Evolutionary conservation across 1,139 yeast genomes (phyloP).

Genomic region (Taphrina populina): DNA sequence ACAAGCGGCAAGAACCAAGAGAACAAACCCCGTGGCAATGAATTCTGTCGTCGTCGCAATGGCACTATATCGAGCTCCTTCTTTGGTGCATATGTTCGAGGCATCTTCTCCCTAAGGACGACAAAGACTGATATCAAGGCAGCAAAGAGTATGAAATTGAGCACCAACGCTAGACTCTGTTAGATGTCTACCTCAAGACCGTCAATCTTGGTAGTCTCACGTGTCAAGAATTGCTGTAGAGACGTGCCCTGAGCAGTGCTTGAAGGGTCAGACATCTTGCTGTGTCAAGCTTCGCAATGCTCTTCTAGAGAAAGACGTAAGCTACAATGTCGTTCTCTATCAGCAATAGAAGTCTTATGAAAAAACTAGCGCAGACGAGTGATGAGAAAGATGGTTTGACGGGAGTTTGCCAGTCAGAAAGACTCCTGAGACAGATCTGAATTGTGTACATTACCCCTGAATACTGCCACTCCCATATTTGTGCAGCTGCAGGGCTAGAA

Average conservation of each 20-base stretch:
- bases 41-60: conserved; percentile 47
- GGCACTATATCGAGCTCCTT: conserved; percentile 54
- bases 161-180: conserved; percentile 8
- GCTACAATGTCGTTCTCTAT: too few species aligned
- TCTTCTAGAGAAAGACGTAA: neutral
- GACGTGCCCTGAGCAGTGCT: conserved; percentile 22
- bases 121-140: conserved; percentile 61
- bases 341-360: too few species aligned
- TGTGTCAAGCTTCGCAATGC: neutral
- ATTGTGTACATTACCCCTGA: too few species aligned
- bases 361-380: too few species aligned
- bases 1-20: conserved; percentile 46
- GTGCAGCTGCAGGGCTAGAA: too few species aligned
- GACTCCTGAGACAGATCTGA: too few species aligned
- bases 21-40: conserved; percentile 43
- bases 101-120: conserved; percentile 61
- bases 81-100: conserved; percentile 81
- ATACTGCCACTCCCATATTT: too few species aligned
- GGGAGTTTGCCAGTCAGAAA: too few species aligned
- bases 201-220: neutral
- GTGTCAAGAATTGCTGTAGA: conserved; percentile 31
- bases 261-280: conserved; percentile 7
- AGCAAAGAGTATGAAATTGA: conserved; percentile 51
- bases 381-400: too few species aligned
- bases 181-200: neutral